Percentiles rank a stretch among this genome's conserved stretches.
phyloP scores from a whole-genome alignment of 305 asterid species.

The Lippia alba region DNA sequence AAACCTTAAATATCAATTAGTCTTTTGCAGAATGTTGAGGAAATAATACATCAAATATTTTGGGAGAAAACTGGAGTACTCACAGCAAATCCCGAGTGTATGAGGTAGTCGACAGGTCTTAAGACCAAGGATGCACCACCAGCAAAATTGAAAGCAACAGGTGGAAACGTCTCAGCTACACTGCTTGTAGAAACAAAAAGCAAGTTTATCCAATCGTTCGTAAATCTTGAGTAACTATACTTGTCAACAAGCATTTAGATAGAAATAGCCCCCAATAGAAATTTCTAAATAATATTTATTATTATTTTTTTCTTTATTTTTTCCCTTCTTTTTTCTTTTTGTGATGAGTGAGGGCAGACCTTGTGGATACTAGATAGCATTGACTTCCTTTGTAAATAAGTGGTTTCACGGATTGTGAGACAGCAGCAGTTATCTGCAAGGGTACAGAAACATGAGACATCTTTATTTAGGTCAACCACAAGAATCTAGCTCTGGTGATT shows the following conservation, averaged over 20 bases:
- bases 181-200: slow-evolving; percentile 47
- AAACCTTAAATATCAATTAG: no score
- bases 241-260: not conserved
- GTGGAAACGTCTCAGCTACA: slow-evolving; percentile 72
- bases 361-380: slow-evolving; percentile 68
- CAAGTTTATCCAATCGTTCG: slow-evolving; percentile 20
- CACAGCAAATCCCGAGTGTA: slow-evolving; percentile 68
- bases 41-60: slow-evolving; percentile 10
- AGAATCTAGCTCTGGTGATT: no score
- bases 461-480: no score
- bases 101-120: slow-evolving; percentile 82
- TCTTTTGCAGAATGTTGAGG: slow-evolving; percentile 19
- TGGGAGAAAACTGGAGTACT: slow-evolving; percentile 42
- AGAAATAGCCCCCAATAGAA: not conserved
- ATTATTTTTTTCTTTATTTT: no score
- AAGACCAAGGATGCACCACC: slow-evolving; percentile 74
- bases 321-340: no score
- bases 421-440: slow-evolving; percentile 71
- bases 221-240: not conserved
- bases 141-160: slow-evolving; percentile 78
- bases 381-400: slow-evolving; percentile 56
- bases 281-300: not conserved
- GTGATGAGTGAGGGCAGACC: slow-evolving; percentile 42
- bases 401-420: slow-evolving; percentile 62
- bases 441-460: no score